Evolutionary conservation across 1,139 yeast species (phyloP).

Genomic region (Arxiozyma slooffiae): DNA sequence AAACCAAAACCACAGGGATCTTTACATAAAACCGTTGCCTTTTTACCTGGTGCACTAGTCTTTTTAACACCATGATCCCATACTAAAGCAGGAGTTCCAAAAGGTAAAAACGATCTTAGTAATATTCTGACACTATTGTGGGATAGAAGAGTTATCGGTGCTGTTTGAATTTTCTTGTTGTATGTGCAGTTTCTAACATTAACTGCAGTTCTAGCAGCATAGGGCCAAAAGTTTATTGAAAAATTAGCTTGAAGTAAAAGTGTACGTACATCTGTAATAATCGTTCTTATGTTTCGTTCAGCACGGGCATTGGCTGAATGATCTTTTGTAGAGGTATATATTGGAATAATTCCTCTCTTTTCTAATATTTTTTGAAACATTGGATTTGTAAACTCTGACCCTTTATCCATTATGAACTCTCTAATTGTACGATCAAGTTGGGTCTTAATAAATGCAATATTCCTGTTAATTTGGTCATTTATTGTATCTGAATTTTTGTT

Average conservation of each 20-base stretch:
- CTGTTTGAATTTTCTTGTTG: not conserved
- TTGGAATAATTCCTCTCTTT: not conserved
- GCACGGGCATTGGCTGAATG: conserved; percentile 6
- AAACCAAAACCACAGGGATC: conserved; percentile 2
- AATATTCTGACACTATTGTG: not conserved
- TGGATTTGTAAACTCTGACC: conserved; percentile 1
- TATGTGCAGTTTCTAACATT: conserved; percentile 4
- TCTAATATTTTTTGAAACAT: not conserved
- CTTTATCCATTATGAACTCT: not conserved
- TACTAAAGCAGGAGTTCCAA: conserved; percentile 1
- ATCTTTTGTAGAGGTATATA: conserved; percentile 3
- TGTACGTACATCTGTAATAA: not conserved
- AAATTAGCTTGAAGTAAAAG: not conserved
- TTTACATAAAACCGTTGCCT: not conserved
- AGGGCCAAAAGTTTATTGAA: conserved; percentile 2
- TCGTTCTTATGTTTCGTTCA: conserved; percentile 2
- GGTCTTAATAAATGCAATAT: not conserved
- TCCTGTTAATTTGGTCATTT: not conserved
- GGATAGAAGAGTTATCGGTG: not conserved
- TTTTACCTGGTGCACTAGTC: not conserved
- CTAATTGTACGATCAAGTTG: not conserved
- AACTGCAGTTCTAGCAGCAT: conserved; percentile 6
- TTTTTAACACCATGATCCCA: not conserved
- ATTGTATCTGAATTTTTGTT: not conserved
- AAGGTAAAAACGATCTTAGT: conserved; percentile 4